Evolutionary conservation across 495 filamentous ascomycete genomes (phyloP), one percentile per base, ranked within the genome.

Genomic region (Annulohypoxylon bovei): DNA sequence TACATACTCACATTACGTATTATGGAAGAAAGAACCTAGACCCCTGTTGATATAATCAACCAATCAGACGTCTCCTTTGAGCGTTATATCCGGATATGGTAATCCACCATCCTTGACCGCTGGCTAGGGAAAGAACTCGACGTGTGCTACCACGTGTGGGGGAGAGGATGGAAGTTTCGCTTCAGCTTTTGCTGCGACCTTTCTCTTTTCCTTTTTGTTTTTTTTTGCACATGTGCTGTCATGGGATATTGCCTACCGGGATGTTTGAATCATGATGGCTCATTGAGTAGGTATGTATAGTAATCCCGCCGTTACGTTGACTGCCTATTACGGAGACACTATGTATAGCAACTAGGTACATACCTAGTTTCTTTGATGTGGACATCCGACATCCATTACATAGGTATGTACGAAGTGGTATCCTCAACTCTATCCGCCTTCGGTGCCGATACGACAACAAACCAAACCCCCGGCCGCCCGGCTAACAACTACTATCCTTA

Each of bases 131-230:
- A 28, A 12, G 37, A 27, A 37, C 27, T 69, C 22, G 39, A 35
- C 40, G 50, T 62, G 65, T 68, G 50, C 20, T 59, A 68, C 47
- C 68, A 62, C 52, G 42, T 66, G 68, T 70, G 62, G 61, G 56
- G 68, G 47, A 59, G 11, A 23, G 16, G 27, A 32, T 23, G 5
- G 25, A 50, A 35, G 39, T 6, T 18, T 30, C n/a, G 30, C 46
- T 40, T 62, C 18, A 56, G 47, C 57, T 60, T 54, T 39, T 14
- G 20, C 6, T 50, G 52, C 42, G 30, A 23, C 46, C 46, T 33
- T n/a, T 40, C 25, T 35, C 54, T 25, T 30, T 40, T 3, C 39
- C 27, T 65, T 37, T 49, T 25, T 23, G 18, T 59, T 25, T 60
- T 55, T 53, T 54, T 53, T 60, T n/a, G 30, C 49, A 28, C 49